These are phyloP conservation scores for Capsicum baccatum DNA, from an alignment of 257 asterid species.

Conservation along the genomic window DNA sequence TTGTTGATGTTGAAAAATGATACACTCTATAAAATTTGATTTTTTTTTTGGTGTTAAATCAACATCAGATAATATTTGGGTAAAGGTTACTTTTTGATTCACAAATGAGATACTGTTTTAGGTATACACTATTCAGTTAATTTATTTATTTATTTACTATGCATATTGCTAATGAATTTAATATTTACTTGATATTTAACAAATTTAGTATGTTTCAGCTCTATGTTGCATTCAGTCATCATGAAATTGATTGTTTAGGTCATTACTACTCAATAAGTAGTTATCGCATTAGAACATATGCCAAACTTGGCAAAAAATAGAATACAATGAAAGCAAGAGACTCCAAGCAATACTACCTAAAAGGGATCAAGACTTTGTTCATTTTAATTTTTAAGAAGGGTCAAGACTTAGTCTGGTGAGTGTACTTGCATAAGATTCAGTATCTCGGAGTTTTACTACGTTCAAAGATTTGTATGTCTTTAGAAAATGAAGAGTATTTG, in stretches of 20 bases:
- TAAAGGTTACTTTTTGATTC: neutral
- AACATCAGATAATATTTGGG: neutral
- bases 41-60: neutral
- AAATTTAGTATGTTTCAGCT: neutral
- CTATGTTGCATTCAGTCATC: neutral
- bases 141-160: neutral
- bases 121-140: neutral
- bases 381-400: neutral
- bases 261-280: neutral
- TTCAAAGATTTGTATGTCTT: neutral
- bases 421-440: neutral
- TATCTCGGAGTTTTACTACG: neutral
- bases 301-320: neutral
- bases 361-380: neutral
- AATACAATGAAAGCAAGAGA: neutral
- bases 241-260: neutral
- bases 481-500: neutral
- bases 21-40: neutral
- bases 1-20: neutral
- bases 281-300: neutral
- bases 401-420: neutral
- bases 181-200: too few species aligned
- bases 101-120: conserved; percentile 2
- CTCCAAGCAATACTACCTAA: neutral
- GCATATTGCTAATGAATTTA: neutral